Conservation (phyloP, 495 filamentous ascomycete species). For the Astrocystis sublimbata region DNA sequence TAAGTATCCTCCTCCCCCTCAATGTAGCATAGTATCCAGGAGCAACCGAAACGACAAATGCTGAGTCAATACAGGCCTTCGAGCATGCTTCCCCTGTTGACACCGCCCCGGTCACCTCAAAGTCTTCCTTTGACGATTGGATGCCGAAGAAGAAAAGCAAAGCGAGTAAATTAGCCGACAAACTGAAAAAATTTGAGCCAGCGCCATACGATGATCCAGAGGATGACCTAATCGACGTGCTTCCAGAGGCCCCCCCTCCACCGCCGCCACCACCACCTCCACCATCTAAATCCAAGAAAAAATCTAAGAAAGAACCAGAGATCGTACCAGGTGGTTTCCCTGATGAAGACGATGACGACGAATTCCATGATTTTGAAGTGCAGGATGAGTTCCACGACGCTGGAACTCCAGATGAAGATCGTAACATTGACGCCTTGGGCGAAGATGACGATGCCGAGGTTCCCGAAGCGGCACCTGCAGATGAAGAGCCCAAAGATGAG, state of each 20-base stretch:
- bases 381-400: no score
- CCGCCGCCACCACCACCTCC: constrained; percentile 37
- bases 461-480: constrained; percentile 43
- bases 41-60: constrained; percentile 35
- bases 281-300: no score
- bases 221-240: constrained; percentile 26
- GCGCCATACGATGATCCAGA: constrained; percentile 35
- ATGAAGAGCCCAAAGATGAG: constrained; percentile 44
- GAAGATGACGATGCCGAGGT: constrained; percentile 37
- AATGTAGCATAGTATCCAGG: constrained; percentile 22
- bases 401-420: not conserved
- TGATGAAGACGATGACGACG: constrained; percentile 16
- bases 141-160: constrained; percentile 45
- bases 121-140: constrained; percentile 28
- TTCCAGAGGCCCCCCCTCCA: constrained; percentile 30
- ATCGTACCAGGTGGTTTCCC: constrained; percentile 53
- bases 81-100: constrained; percentile 35
- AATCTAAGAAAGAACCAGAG: constrained; percentile 48
- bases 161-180: constrained; percentile 53
- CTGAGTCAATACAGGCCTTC: constrained; percentile 45
- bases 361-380: constrained; percentile 2
- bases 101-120: constrained; percentile 37
- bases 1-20: constrained; percentile 22
- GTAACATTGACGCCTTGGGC: not conserved
- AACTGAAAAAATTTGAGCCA: constrained; percentile 54